Evolutionary conservation across 139 green algal species (phyloP).

Genomic region (Zygnema cylindricum): DNA sequence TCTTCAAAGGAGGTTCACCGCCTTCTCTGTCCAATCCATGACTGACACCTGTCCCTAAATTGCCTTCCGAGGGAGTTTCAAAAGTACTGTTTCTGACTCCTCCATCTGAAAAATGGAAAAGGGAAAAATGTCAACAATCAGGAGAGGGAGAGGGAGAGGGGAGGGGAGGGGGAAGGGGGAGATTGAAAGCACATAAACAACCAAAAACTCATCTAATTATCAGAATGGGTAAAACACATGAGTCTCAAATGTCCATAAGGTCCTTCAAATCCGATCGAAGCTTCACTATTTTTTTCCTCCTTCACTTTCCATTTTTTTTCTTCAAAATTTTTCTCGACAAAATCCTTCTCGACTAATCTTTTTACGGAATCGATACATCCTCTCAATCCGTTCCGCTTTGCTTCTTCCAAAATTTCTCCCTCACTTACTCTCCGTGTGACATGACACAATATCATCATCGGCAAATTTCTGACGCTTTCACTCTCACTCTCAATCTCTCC

Average conservation of each 20-base stretch:
- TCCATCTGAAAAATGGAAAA: too few relatives aligned
- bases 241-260: not conserved
- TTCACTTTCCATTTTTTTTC: not conserved
- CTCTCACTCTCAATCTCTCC: not conserved
- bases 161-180: not conserved
- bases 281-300: not conserved
- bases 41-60: too few relatives aligned
- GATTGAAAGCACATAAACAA: not conserved
- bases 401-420: conserved; percentile 18
- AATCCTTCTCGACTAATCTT: not conserved
- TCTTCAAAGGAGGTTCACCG: too few relatives aligned
- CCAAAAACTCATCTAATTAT: not conserved
- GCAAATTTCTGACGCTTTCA: too few relatives aligned
- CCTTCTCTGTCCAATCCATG: too few relatives aligned
- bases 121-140: too few relatives aligned
- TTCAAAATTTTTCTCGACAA: too few relatives aligned
- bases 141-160: not conserved
- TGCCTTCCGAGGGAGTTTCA: too few relatives aligned
- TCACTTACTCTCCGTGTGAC: conserved; percentile 35
- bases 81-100: too few relatives aligned
- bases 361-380: not conserved
- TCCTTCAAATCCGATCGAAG: not conserved
- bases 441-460: conserved; percentile 38
- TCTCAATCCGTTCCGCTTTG: not conserved
- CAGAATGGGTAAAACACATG: not conserved